Conservation (phyloP, 2,329 filamentous ascomycete species). For the Arthrobotrys pseudoclavata region DNA sequence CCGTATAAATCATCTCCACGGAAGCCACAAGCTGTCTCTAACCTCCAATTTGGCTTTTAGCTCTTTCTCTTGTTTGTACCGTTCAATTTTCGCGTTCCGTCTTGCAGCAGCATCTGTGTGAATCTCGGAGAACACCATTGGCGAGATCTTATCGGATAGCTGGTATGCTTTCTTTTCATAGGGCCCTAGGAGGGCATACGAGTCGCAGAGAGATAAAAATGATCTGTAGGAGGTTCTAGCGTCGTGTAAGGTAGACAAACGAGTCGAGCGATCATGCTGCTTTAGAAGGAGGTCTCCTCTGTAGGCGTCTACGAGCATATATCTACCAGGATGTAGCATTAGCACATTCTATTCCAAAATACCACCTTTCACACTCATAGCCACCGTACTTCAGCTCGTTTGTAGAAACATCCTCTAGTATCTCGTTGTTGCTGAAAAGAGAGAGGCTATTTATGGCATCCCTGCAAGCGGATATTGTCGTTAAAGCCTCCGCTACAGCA, state of each 20-base stretch:
- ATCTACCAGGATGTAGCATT: slow-evolving; percentile 67
- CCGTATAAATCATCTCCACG: not conserved
- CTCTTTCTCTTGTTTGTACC: slow-evolving; percentile 87
- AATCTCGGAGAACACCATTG: slow-evolving; percentile 46
- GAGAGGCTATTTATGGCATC: slow-evolving; percentile 78
- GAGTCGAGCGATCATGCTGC: slow-evolving; percentile 68
- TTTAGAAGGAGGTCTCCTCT: slow-evolving; percentile 84
- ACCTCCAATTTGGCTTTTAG: slow-evolving; percentile 85
- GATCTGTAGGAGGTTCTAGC: slow-evolving; percentile 80
- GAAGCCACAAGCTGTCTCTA: slow-evolving; percentile 58
- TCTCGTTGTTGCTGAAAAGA: slow-evolving; percentile 92
- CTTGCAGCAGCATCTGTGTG: slow-evolving; percentile 74
- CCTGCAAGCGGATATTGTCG: slow-evolving; percentile 80
- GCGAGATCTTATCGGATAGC: slow-evolving; percentile 33
- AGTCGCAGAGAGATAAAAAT: slow-evolving; percentile 82
- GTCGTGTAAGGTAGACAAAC: slow-evolving; percentile 74
- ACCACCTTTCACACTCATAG: not conserved
- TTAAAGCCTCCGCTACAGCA: slow-evolving; percentile 70
- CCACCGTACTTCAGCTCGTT: slow-evolving; percentile 78
- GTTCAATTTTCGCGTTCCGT: slow-evolving; percentile 85
- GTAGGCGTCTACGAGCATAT: slow-evolving; percentile 82
- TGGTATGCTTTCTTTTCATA: slow-evolving; percentile 76
- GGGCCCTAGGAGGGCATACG: slow-evolving; percentile 79
- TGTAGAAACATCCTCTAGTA: slow-evolving; percentile 86
- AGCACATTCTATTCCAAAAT: not conserved